Percentiles rank a stretch among this genome's conserved stretches.
phyloP scores from a whole-genome alignment of 2,329 filamentous ascomycete genomes.

The Pseudogymnoascus sp. region DNA sequence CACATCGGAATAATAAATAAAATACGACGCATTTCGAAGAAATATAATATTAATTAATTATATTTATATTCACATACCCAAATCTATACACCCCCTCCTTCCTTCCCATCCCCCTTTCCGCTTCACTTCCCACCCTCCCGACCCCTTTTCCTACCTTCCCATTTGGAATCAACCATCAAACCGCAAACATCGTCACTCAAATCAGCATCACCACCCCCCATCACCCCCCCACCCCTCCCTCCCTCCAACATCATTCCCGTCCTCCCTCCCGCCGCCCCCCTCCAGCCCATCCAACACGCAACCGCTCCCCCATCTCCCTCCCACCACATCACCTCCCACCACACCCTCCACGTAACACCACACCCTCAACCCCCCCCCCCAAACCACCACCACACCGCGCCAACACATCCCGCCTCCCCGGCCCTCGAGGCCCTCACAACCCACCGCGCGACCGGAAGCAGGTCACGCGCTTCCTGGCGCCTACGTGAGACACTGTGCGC shows the following conservation, averaged over 20 bases:
- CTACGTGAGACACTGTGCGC: background rate
- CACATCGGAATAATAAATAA: background rate
- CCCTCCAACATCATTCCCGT: background rate
- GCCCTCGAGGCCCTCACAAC: background rate
- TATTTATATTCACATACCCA: background rate
- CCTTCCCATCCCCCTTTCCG: background rate
- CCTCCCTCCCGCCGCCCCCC: background rate
- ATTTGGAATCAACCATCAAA: background rate
- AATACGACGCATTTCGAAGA: background rate
- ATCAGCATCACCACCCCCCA: background rate
- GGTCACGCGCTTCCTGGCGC: background rate
- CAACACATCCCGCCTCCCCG: background rate
- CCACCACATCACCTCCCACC: background rate
- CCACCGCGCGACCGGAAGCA: background rate
- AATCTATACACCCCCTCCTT: background rate
- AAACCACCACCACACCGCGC: background rate
- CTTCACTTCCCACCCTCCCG: background rate
- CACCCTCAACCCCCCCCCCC: background rate
- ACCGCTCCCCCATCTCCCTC: background rate
- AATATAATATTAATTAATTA: background rate
- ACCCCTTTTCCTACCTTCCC: background rate
- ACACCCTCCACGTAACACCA: background rate
- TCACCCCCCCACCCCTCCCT: background rate
- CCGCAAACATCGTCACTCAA: background rate
- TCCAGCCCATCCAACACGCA: background rate